These are phyloP conservation scores for Fusarium longipes DNA, from an alignment of 2,329 filamentous ascomycete genomes.

Conservation along the genomic window DNA sequence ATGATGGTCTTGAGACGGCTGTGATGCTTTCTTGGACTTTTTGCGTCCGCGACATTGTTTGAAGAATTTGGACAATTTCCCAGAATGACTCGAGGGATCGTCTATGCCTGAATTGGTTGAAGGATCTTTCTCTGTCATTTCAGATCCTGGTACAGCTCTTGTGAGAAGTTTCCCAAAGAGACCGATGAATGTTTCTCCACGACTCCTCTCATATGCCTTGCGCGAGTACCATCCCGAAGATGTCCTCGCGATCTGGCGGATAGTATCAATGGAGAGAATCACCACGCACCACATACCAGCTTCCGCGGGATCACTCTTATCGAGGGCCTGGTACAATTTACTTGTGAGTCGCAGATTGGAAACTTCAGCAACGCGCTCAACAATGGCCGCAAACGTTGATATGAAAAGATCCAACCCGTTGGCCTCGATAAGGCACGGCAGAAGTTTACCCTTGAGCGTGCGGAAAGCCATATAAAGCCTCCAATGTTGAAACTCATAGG, in stretches of 20 bases:
- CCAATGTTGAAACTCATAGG: conserved; percentile 83
- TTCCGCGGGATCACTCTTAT: conserved; percentile 45
- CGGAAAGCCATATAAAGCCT: conserved; percentile 80
- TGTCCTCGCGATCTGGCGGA: conserved; percentile 52
- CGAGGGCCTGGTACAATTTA: conserved; percentile 52
- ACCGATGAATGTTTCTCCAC: conserved; percentile 71
- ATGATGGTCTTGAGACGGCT: conserved; percentile 55
- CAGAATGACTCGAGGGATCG: neutral
- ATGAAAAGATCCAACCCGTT: conserved; percentile 84
- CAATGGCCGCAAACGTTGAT: conserved; percentile 70
- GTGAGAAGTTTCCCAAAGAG: conserved; percentile 55
- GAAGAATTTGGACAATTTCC: conserved; percentile 30
- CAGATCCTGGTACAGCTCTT: conserved; percentile 53
- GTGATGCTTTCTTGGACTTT: conserved; percentile 11
- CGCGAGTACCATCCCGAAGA: conserved; percentile 80
- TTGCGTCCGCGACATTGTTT: conserved; percentile 31
- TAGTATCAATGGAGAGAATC: conserved; percentile 51
- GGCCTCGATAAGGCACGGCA: conserved; percentile 75
- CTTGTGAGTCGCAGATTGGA: conserved; percentile 54
- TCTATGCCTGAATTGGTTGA: neutral
- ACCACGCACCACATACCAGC: conserved; percentile 53
- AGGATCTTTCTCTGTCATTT: conserved; percentile 52
- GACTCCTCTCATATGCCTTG: conserved; percentile 82
- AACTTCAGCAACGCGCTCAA: conserved; percentile 57
- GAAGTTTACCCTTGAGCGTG: conserved; percentile 76